phyloP scores from a whole-genome alignment of 352 stramenopile species.

The Blastocystis sp. region DNA sequence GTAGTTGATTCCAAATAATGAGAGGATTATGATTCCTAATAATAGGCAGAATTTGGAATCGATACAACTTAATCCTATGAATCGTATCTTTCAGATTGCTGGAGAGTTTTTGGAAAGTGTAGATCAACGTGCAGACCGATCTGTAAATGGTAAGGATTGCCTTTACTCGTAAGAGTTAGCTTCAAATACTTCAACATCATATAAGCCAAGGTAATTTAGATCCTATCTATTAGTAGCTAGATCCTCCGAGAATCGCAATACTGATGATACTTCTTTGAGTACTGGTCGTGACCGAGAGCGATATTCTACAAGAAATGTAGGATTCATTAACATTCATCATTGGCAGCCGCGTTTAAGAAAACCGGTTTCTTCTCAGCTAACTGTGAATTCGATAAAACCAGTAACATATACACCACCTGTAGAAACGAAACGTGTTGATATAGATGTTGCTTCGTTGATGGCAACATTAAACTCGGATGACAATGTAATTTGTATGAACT shows the following conservation, averaged over 20 bases:
- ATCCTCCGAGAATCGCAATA: background rate
- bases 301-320: slow-evolving; percentile 3
- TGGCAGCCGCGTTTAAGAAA: background rate
- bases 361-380: background rate
- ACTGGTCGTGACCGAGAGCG: background rate
- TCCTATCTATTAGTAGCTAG: background rate
- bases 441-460: background rate
- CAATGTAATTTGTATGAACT: background rate
- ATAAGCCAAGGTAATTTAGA: background rate
- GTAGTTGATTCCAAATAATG: background rate
- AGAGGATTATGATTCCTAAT: background rate
- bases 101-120: slow-evolving; percentile 55
- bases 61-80: slow-evolving; percentile 12
- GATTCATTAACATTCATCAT: background rate
- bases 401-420: background rate
- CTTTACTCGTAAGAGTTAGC: background rate
- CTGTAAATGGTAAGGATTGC: slow-evolving; percentile 19
- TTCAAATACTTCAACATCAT: background rate
- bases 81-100: slow-evolving; percentile 51
- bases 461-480: background rate
- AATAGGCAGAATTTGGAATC: background rate
- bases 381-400: background rate
- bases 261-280: background rate
- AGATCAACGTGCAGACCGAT: slow-evolving; percentile 44
- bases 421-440: background rate